A percentile compares a stretch with the other conserved stretches of the same genome.
phyloP scores from a whole-genome alignment of 2,329 filamentous ascomycete genomes.

The Verticillium nonalfalfae region DNA sequence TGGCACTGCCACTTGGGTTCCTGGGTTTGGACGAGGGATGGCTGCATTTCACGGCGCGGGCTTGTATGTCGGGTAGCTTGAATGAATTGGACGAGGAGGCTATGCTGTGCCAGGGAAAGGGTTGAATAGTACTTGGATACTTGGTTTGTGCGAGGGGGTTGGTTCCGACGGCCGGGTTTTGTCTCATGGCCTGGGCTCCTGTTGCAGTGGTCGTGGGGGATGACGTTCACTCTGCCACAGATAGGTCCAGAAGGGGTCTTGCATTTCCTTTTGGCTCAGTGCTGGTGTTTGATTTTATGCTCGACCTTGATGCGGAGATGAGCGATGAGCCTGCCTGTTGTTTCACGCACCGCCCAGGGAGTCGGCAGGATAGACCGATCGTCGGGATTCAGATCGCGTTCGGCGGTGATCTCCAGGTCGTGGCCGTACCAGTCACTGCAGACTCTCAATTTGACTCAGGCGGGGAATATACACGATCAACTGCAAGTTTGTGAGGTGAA shows the following conservation, averaged over 20 bases:
- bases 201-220: background rate
- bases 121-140: background rate
- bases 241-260: background rate
- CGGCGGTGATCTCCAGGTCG: too few relatives aligned
- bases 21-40: background rate
- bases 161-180: background rate
- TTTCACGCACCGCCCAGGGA: too few relatives aligned
- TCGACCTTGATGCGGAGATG: background rate
- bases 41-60: background rate
- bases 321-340: too few relatives aligned
- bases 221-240: background rate
- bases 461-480: too few relatives aligned
- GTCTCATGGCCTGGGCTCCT: background rate
- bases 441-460: too few relatives aligned
- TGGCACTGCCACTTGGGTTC: background rate
- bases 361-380: too few relatives aligned
- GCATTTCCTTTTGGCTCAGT: background rate
- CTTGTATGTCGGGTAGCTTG: background rate
- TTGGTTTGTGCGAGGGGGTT: background rate
- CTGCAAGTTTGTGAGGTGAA: too few relatives aligned
- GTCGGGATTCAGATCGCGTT: too few relatives aligned
- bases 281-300: background rate
- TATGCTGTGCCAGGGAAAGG: background rate
- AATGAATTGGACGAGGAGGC: background rate
- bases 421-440: too few relatives aligned